phyloP scores from a whole-genome alignment of 106 monocot species.

The Allium sativum region DNA sequence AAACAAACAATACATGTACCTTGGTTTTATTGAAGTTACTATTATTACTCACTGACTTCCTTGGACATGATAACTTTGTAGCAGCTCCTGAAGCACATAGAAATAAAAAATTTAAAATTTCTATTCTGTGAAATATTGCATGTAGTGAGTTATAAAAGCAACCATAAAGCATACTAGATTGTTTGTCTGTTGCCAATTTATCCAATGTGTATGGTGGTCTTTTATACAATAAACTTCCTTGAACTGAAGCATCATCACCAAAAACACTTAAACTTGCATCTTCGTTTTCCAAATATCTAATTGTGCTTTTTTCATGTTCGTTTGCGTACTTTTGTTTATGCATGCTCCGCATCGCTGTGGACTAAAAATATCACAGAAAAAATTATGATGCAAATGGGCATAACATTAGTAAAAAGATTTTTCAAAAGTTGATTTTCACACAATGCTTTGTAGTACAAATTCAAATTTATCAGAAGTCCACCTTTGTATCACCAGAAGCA shows the following conservation, averaged over 20 bases:
- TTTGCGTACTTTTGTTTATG: conserved; percentile 4
- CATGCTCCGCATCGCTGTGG: background rate
- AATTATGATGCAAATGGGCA: conserved; percentile 3
- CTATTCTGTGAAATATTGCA: conserved; percentile 5
- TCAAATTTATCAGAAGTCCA: too few relatives aligned
- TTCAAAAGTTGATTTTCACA: too few relatives aligned
- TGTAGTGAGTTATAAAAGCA: background rate
- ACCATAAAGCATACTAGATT: conserved; percentile 28
- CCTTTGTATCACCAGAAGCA: background rate
- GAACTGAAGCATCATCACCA: conserved; percentile 23
- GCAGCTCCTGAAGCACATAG: background rate
- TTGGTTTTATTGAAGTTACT: too few relatives aligned
- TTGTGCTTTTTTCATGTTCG: conserved; percentile 11
- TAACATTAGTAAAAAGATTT: too few relatives aligned
- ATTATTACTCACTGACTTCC: background rate
- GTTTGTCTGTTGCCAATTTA: conserved; percentile 24
- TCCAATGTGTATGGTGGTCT: conserved; percentile 69
- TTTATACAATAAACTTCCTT: conserved; percentile 37
- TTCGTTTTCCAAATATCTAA: conserved; percentile 16
- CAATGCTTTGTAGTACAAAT: too few relatives aligned
- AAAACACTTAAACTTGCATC: conserved; percentile 3
- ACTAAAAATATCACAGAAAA: conserved; percentile 26
- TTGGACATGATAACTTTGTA: background rate
- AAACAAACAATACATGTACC: too few relatives aligned
- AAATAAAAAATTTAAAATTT: background rate